Percentiles rank a stretch among this genome's conserved stretches.
These are phyloP conservation scores for Euclidium syriacum DNA, from an alignment of 345 rosid genomes.

Conservation along the genomic window DNA sequence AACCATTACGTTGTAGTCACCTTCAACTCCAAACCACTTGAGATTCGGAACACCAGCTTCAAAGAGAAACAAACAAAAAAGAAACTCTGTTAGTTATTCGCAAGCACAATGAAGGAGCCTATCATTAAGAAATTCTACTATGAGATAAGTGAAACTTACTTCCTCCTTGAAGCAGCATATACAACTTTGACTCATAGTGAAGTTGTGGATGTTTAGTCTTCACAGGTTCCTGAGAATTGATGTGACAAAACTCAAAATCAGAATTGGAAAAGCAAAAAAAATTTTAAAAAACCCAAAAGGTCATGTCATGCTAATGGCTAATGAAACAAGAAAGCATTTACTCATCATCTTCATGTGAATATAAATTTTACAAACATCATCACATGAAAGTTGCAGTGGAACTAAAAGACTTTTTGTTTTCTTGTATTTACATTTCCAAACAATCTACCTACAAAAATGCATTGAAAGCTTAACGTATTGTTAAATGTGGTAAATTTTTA, in stretches of 20 bases:
- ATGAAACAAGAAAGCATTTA: not conserved
- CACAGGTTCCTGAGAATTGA: conserved; percentile 54
- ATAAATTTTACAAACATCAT: not conserved
- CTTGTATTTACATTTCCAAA: not conserved
- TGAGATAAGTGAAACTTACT: conserved; percentile 41
- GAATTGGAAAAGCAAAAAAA: not conserved
- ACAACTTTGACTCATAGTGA: conserved; percentile 78
- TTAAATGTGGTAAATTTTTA: conserved; percentile 21
- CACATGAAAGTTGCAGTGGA: conserved; percentile 15
- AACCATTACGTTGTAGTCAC: conserved; percentile 73
- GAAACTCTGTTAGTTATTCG: not conserved
- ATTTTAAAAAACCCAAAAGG: not conserved
- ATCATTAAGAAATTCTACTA: not conserved
- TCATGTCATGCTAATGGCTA: not conserved
- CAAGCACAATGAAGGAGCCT: not conserved
- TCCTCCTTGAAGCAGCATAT: conserved; percentile 89
- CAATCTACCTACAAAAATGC: not conserved
- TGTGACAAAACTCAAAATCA: not conserved
- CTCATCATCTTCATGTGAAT: conserved; percentile 13
- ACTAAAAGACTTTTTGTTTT: not conserved
- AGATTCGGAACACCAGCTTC: conserved; percentile 78
- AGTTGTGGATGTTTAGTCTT: conserved; percentile 91
- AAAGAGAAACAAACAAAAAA: not conserved
- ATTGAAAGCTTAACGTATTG: not conserved
- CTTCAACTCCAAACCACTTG: conserved; percentile 86